Percentiles rank a stretch among this genome's conserved stretches.
Evolutionary conservation across 1,139 yeast species (phyloP).

Genomic region (Pneumocystis wakefieldiae): DNA sequence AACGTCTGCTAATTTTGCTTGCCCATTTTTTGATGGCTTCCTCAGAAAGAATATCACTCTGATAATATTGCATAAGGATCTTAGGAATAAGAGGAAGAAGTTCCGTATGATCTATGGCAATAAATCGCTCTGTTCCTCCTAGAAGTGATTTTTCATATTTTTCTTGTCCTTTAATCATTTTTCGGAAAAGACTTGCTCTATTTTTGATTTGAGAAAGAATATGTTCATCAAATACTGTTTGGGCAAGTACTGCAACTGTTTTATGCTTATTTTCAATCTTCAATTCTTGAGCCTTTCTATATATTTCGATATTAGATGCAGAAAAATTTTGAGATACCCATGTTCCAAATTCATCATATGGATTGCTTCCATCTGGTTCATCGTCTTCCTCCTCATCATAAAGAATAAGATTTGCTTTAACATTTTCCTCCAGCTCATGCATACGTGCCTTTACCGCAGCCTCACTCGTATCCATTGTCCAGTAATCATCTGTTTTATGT

Average conservation of each 20-base stretch:
- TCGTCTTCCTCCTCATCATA: slow-evolving; percentile 26
- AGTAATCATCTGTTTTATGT: slow-evolving; percentile 45
- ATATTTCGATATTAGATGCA: slow-evolving; percentile 70
- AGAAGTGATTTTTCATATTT: slow-evolving; percentile 73
- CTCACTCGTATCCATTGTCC: slow-evolving; percentile 97
- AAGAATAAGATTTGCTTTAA: slow-evolving; percentile 13
- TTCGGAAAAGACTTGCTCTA: slow-evolving; percentile 49
- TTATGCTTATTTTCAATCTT: slow-evolving; percentile 59
- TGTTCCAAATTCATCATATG: slow-evolving; percentile 68
- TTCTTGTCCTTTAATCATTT: slow-evolving; percentile 22
- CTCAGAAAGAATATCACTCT: slow-evolving; percentile 70
- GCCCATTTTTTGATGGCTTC: slow-evolving; percentile 77
- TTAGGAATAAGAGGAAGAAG: slow-evolving; percentile 64
- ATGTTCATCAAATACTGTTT: slow-evolving; percentile 68
- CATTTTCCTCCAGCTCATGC: slow-evolving; percentile 54
- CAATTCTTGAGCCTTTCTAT: slow-evolving; percentile 72
- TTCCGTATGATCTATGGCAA: slow-evolving; percentile 71
- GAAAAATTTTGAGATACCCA: slow-evolving; percentile 60
- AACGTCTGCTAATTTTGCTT: slow-evolving; percentile 80
- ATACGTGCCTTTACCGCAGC: slow-evolving; percentile 95
- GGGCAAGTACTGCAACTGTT: slow-evolving; percentile 83
- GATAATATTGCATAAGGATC: slow-evolving; percentile 65
- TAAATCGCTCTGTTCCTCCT: slow-evolving; percentile 89
- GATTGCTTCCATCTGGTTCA: slow-evolving; percentile 29
- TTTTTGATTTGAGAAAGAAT: slow-evolving; percentile 56